Conservation (phyloP, 176 grass and related monocot species). For the Bromus sterilis region DNA sequence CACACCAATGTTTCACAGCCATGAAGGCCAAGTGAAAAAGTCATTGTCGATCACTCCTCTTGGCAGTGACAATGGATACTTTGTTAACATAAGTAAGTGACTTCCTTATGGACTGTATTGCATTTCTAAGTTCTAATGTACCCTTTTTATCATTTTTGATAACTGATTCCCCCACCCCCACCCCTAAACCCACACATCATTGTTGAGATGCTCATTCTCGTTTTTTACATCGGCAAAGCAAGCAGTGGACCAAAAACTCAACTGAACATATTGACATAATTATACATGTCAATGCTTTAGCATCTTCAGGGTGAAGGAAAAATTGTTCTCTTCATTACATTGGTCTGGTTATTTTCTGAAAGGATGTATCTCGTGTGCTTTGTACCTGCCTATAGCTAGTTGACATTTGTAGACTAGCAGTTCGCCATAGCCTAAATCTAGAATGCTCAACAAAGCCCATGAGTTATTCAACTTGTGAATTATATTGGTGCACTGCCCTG, state of each 20-base stretch:
- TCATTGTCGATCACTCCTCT: constrained; percentile 55
- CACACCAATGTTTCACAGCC: not conserved
- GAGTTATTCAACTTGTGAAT: not conserved
- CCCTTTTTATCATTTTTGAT: not conserved
- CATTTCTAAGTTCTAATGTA: not conserved
- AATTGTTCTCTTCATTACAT: not conserved
- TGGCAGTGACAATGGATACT: constrained; percentile 57
- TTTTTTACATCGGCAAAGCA: not conserved
- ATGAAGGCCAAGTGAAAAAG: constrained; percentile 89
- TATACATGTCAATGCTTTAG: not conserved
- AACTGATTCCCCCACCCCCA: not conserved
- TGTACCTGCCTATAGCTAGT: not conserved
- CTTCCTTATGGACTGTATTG: not conserved
- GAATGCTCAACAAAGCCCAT: not conserved
- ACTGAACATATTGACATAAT: not conserved
- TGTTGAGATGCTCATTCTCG: not conserved
- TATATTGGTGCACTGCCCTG: not conserved
- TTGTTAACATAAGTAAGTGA: constrained; percentile 73
- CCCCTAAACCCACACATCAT: not conserved
- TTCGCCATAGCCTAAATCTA: not conserved
- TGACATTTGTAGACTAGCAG: not conserved
- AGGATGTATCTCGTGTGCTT: not conserved
- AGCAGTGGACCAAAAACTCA: not conserved
- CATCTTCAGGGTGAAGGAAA: not conserved
- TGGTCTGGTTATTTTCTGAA: not conserved